Conservation (phyloP, 805 yeast species). For the Starmerella geochares region DNA sequence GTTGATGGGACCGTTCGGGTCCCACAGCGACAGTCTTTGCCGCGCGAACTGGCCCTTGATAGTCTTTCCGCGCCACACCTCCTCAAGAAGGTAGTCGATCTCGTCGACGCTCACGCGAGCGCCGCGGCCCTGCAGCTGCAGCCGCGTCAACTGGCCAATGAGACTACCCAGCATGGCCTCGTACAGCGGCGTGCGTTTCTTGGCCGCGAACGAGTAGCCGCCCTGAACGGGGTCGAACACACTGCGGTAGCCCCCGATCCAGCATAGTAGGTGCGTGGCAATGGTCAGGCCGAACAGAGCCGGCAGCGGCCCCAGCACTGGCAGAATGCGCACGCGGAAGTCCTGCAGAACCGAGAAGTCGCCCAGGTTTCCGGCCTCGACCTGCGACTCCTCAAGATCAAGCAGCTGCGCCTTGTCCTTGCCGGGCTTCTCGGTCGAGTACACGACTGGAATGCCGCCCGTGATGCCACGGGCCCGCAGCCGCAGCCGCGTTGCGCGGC, state of each 20-base stretch:
- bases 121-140: slow-evolving; percentile 57
- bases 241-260: slow-evolving; percentile 70
- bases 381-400: slow-evolving; percentile 75
- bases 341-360: slow-evolving; percentile 78
- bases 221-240: slow-evolving; percentile 37
- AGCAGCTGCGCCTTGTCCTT: slow-evolving; percentile 81
- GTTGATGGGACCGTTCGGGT: slow-evolving; percentile 49
- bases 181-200: slow-evolving; percentile 72
- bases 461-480: slow-evolving; percentile 68
- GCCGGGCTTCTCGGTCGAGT: slow-evolving; percentile 93
- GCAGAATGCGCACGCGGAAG: slow-evolving; percentile 87
- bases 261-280: slow-evolving; percentile 71
- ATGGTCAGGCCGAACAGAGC: slow-evolving; percentile 88
- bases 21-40: slow-evolving; percentile 78
- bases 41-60: slow-evolving; percentile 77
- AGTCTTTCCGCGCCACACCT: slow-evolving; percentile 84
- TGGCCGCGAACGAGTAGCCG: slow-evolving; percentile 76
- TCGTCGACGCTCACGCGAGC: slow-evolving; percentile 59
- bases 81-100: slow-evolving; percentile 76
- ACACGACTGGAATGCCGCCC: slow-evolving; percentile 73
- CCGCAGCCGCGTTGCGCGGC: slow-evolving; percentile 76
- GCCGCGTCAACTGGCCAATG: slow-evolving; percentile 76
- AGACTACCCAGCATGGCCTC: slow-evolving; percentile 73
- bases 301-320: slow-evolving; percentile 95
- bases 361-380: slow-evolving; percentile 70